phyloP scores from a whole-genome alignment of 768 basidiomycete species.

The Nidularia pulvinata region DNA sequence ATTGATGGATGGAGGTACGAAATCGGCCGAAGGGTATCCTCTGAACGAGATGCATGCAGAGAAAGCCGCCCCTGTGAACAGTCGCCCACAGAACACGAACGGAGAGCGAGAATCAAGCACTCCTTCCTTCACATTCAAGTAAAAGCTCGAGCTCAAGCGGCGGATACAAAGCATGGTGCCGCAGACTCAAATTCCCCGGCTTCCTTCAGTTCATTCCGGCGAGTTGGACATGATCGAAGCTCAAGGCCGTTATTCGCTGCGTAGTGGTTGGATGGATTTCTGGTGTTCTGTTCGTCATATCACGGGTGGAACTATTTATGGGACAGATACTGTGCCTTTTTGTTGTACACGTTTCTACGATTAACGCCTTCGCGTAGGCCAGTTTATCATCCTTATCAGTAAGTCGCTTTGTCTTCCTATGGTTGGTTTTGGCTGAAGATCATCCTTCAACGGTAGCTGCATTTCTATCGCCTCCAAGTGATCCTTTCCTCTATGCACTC shows the following conservation, averaged over 20 bases:
- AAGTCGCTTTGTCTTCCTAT: too few species aligned
- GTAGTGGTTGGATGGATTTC: slow-evolving; percentile 64
- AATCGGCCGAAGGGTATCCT: too few species aligned
- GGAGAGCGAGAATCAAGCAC: too few species aligned
- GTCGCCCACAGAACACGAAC: too few species aligned
- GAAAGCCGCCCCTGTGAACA: too few species aligned
- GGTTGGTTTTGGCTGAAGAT: too few species aligned
- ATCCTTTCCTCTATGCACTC: slow-evolving; percentile 66
- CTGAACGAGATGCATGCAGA: too few species aligned
- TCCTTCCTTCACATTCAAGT: too few species aligned
- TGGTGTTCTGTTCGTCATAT: slow-evolving; percentile 57
- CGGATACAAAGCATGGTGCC: too few species aligned
- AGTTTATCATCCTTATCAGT: slow-evolving; percentile 54
- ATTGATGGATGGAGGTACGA: too few species aligned
- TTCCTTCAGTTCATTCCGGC: slow-evolving; percentile 53
- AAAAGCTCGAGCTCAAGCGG: too few species aligned
- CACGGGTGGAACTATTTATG: slow-evolving; percentile 40
- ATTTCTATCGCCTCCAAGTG: slow-evolving; percentile 65
- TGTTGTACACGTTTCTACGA: background rate
- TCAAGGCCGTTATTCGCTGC: slow-evolving; percentile 65
- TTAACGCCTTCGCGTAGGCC: slow-evolving; percentile 33
- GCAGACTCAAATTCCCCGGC: slow-evolving; percentile 15
- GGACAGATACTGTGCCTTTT: slow-evolving; percentile 47
- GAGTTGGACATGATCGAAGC: slow-evolving; percentile 56
- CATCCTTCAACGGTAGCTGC: slow-evolving; percentile 34